Evolutionary conservation across 805 yeast genomes (phyloP).

Genomic region (Ascoidea rubescens): DNA sequence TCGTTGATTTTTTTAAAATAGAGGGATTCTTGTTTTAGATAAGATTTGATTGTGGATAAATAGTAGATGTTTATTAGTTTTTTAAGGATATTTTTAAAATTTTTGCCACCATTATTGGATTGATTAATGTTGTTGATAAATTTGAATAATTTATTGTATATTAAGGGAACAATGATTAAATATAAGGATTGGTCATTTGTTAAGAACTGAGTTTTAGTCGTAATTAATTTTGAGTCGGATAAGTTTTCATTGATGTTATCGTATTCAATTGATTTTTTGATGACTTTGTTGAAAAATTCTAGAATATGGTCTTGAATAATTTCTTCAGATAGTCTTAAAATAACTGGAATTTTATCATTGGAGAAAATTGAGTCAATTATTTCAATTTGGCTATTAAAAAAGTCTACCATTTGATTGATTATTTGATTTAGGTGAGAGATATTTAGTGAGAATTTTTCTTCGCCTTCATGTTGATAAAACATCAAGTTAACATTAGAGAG

Average conservation of each 20-base stretch:
- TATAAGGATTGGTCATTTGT: slow-evolving; percentile 3
- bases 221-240: neutral
- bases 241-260: slow-evolving; percentile 14
- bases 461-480: slow-evolving; percentile 1
- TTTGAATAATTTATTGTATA: slow-evolving; percentile 18
- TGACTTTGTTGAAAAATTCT: slow-evolving; percentile 15
- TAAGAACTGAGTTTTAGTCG: neutral
- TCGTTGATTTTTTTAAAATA: slow-evolving; percentile 18
- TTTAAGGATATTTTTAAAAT: slow-evolving; percentile 16
- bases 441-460: slow-evolving; percentile 13
- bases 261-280: slow-evolving; percentile 11
- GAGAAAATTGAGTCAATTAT: slow-evolving; percentile 22
- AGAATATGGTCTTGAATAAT: slow-evolving; percentile 23
- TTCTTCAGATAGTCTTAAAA: slow-evolving; percentile 22
- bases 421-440: slow-evolving; percentile 14
- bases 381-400: slow-evolving; percentile 21
- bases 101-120: slow-evolving; percentile 23
- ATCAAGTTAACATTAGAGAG: too few species aligned
- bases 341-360: slow-evolving; percentile 24
- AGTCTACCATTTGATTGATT: slow-evolving; percentile 16
- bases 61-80: slow-evolving; percentile 24
- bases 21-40: slow-evolving; percentile 18
- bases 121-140: slow-evolving; percentile 20
- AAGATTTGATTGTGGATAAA: slow-evolving; percentile 21
- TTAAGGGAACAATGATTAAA: slow-evolving; percentile 4